Evolutionary conservation across 1,284 basidiomycete genomes (phyloP), one percentile per base, ranked within the genome.

Genomic region (Chalciporus sp.): DNA sequence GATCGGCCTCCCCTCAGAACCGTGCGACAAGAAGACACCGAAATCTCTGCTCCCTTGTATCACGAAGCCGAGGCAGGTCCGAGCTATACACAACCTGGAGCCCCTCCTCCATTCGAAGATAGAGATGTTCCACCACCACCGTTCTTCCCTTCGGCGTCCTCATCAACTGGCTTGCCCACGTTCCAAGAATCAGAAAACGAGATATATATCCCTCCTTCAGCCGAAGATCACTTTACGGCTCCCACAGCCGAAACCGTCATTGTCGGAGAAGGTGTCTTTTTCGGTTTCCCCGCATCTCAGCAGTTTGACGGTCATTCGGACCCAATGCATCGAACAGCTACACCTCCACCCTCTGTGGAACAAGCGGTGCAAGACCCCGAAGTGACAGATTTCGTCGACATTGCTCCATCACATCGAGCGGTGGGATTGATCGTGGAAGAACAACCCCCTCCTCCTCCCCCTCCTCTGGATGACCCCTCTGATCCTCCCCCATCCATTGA

Each of bases 401-500:
- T 87, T 51, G 75, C 75, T 49, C 78, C 82, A 56, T 76, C 82
- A 35, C 76, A 76, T 42, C 84, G 84, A 59, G 80, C 80, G 2
- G 67, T 90, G 48, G 80, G 78, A 42, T 66, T 88, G 46, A 80
- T 80, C 17, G 70, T 85, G 39, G 84, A 84, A 56, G 80, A 65
- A 60, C 58, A 78, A 53, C 74, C 74, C 26, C 89, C 87, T 0
- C 90, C 89, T 0, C 89, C 88, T 1, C 88, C 89, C 0, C 89
- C 87, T 37, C 80, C 85, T n/a, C 80, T 92, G 75, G 90, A 92
- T 63, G 91, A 94, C 70, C 91, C 91, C 20, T 86, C 86, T 1
- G 88, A 91, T 67, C 87, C 88, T 27, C 92, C 91, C 3, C 90
- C 89, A 14, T 86, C 84, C 4, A 91, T 93, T 65, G 86, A 92